Evolutionary conservation across 2,329 filamentous ascomycete genomes (phyloP).

Genomic region (Tolypocladium guangdongense): DNA sequence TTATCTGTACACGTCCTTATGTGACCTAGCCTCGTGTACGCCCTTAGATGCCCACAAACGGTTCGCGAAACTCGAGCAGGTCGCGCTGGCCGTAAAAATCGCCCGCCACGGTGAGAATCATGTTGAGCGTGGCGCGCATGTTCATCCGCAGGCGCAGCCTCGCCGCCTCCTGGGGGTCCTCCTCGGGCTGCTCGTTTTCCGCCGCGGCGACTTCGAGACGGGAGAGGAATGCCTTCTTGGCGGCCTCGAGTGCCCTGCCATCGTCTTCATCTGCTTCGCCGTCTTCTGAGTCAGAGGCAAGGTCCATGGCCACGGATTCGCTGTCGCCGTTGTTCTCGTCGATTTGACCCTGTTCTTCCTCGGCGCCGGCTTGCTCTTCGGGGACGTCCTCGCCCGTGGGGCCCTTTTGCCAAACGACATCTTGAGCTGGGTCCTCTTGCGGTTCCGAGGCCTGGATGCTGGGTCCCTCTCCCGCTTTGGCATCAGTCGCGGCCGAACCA

Average conservation of each 20-base stretch:
- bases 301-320: constrained; percentile 32
- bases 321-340: constrained; percentile 7
- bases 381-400: constrained; percentile 4
- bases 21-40: neutral
- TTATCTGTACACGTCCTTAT: neutral
- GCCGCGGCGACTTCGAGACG: constrained; percentile 22
- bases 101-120: constrained; percentile 80
- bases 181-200: constrained; percentile 16
- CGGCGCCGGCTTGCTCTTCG: constrained; percentile 13
- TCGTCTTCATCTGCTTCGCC: constrained; percentile 26
- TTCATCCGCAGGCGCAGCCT: constrained; percentile 31
- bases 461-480: neutral
- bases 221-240: constrained; percentile 36
- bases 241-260: constrained; percentile 32
- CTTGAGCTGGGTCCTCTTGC: neutral
- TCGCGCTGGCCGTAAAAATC: constrained; percentile 87
- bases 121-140: constrained; percentile 68
- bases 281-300: constrained; percentile 20
- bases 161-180: constrained; percentile 14
- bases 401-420: neutral
- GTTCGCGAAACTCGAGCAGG: constrained; percentile 63
- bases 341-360: constrained; percentile 4
- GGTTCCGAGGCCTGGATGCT: neutral
- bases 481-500: constrained; percentile 2
- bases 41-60: constrained; percentile 35